These are phyloP conservation scores for Thelonectria blattea DNA, from an alignment of 2,329 filamentous ascomycete species.

Conservation along the genomic window DNA sequence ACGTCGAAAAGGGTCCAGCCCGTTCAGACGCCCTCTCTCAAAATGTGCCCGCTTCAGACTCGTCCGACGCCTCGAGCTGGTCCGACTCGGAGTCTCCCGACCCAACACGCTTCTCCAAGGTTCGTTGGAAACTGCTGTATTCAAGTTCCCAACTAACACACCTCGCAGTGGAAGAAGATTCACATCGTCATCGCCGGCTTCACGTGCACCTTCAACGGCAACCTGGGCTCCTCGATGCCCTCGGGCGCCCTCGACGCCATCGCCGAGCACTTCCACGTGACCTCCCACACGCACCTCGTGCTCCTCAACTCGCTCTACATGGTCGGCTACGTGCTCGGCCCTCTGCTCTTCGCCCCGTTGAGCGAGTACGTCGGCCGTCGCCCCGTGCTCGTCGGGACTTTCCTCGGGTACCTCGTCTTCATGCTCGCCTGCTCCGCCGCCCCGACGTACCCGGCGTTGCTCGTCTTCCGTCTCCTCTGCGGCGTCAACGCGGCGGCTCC, in stretches of 20 bases:
- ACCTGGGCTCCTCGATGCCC: constrained; percentile 46
- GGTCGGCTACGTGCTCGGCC: constrained; percentile 44
- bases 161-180: constrained; percentile 36
- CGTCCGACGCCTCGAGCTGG: constrained; percentile 28
- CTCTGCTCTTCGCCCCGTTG: constrained; percentile 43
- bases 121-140: constrained; percentile 17
- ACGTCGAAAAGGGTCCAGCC: constrained; percentile 14
- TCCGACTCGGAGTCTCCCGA: constrained; percentile 32
- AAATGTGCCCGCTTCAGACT: constrained; percentile 23
- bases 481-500: constrained; percentile 44
- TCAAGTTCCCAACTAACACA: background rate
- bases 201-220: constrained; percentile 46
- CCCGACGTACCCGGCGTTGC: constrained; percentile 50
- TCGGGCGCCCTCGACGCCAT: constrained; percentile 46
- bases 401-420: constrained; percentile 43
- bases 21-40: background rate
- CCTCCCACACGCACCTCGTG: constrained; percentile 36
- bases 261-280: constrained; percentile 38
- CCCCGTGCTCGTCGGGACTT: constrained; percentile 43
- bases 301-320: constrained; percentile 47
- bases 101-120: constrained; percentile 41
- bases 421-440: constrained; percentile 47
- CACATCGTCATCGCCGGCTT: constrained; percentile 45
- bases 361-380: constrained; percentile 45
- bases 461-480: constrained; percentile 48